Conservation (phyloP, 2,329 filamentous ascomycete species). For the Hysterium pulicare region DNA sequence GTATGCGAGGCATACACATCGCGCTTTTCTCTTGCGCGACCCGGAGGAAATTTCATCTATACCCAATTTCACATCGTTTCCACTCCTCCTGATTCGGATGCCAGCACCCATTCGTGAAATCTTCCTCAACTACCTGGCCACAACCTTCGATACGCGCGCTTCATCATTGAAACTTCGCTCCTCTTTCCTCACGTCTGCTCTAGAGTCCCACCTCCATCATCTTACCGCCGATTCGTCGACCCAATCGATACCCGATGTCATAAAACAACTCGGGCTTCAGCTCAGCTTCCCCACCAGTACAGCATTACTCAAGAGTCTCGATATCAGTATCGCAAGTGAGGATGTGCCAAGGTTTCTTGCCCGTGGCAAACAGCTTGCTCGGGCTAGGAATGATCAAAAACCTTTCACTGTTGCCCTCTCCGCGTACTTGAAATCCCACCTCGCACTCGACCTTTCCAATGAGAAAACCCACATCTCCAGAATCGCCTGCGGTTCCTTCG, state of each 20-base stretch:
- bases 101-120: constrained; percentile 48
- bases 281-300: constrained; percentile 30
- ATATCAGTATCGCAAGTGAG: constrained; percentile 41
- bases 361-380: constrained; percentile 21
- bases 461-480: constrained; percentile 39
- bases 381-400: constrained; percentile 7
- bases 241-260: constrained; percentile 26
- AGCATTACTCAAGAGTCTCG: constrained; percentile 39
- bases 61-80: constrained; percentile 45
- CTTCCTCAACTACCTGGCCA: constrained; percentile 48
- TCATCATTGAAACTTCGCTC: constrained; percentile 44
- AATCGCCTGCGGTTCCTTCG: constrained; percentile 42
- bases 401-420: constrained; percentile 42
- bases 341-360: constrained; percentile 37
- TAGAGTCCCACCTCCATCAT: constrained; percentile 58
- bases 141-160: constrained; percentile 50
- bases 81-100: constrained; percentile 50
- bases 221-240: constrained; percentile 43
- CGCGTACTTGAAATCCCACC: constrained; percentile 38
- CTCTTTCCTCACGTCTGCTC: constrained; percentile 41
- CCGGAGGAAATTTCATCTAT: constrained; percentile 26
- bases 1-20: constrained; percentile 50
- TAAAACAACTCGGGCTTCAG: constrained; percentile 34
- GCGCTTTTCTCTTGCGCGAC: constrained; percentile 48
- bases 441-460: constrained; percentile 41